A percentile compares a stretch with the other conserved stretches of the same genome.
Evolutionary conservation across 2,329 filamentous ascomycete genomes (phyloP).

Genomic region (Ophiocordyceps camponoti-floridani): DNA sequence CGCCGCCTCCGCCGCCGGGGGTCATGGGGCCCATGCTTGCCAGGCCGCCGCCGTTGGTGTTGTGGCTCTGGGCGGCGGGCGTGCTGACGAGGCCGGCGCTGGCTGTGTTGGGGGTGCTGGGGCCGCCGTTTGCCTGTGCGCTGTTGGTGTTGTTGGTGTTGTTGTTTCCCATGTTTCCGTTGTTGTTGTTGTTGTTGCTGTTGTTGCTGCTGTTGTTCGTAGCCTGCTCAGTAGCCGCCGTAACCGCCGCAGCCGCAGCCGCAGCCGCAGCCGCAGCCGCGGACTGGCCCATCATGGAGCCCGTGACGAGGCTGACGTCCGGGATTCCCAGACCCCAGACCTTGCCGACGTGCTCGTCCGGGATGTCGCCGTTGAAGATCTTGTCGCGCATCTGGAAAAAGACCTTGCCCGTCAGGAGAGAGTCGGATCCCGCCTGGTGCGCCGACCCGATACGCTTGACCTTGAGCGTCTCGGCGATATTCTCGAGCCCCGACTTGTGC

Average conservation of each 20-base stretch:
- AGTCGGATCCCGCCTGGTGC: slow-evolving; percentile 88
- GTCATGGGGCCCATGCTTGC: slow-evolving; percentile 54
- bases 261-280: slow-evolving; percentile 13
- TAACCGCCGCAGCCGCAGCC: slow-evolving; percentile 28
- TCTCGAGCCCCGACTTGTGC: slow-evolving; percentile 79
- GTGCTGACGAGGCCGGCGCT: slow-evolving; percentile 29
- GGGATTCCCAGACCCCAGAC: slow-evolving; percentile 82
- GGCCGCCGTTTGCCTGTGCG: slow-evolving; percentile 18
- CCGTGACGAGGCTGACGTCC: slow-evolving; percentile 29
- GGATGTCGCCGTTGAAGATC: slow-evolving; percentile 70
- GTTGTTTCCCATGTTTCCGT: not conserved
- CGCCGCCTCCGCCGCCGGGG: slow-evolving; percentile 55
- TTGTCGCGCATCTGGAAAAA: slow-evolving; percentile 87
- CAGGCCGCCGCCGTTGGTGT: slow-evolving; percentile 35
- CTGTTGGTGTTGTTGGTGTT: slow-evolving; percentile 25
- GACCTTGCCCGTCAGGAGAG: slow-evolving; percentile 78
- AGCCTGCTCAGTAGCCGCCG: slow-evolving; percentile 4
- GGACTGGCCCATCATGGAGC: slow-evolving; percentile 15
- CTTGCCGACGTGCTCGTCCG: slow-evolving; percentile 69
- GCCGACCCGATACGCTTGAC: slow-evolving; percentile 75
- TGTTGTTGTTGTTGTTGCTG: not conserved
- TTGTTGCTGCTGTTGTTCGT: not conserved
- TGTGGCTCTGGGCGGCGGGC: slow-evolving; percentile 29
- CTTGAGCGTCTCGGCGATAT: slow-evolving; percentile 83
- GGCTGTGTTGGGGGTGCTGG: slow-evolving; percentile 53